phyloP scores from a whole-genome alignment of 192 early-diverging fungal genomes.

The Podila minutissima region DNA sequence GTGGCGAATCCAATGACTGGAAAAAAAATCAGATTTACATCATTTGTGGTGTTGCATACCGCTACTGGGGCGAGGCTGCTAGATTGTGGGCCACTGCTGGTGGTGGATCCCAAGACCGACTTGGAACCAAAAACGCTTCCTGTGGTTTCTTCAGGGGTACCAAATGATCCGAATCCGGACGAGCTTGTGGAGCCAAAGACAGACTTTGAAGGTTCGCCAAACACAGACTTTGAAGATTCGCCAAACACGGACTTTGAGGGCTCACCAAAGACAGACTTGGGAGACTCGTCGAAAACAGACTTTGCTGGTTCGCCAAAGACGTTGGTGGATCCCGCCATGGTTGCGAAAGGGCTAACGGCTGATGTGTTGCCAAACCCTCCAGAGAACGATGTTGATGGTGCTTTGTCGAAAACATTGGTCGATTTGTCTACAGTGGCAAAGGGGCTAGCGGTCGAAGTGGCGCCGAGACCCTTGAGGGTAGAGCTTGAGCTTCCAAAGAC shows the following conservation, averaged over 20 bases:
- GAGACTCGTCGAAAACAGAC: not conserved
- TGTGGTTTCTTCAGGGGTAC: slow-evolving; percentile 22
- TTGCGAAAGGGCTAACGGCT: slow-evolving; percentile 30
- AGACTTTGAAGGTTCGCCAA: slow-evolving; percentile 12
- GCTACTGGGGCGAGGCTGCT: too few relatives aligned
- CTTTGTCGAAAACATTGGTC: slow-evolving; percentile 16
- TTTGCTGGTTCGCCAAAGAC: slow-evolving; percentile 15
- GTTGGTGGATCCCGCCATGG: slow-evolving; percentile 19
- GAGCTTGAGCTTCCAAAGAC: slow-evolving; percentile 41
- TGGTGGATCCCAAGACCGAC: slow-evolving; percentile 32
- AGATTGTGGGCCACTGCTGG: not conserved
- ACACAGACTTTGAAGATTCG: slow-evolving; percentile 9
- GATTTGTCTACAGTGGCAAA: slow-evolving; percentile 21
- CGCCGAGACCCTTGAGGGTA: slow-evolving; percentile 7
- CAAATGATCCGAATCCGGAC: slow-evolving; percentile 2
- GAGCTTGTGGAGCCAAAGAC: slow-evolving; percentile 20
- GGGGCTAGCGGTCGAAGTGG: slow-evolving; percentile 24
- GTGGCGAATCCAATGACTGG: not conserved
- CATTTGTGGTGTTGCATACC: too few relatives aligned
- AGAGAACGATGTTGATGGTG: slow-evolving; percentile 18
- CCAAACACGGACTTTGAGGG: slow-evolving; percentile 32
- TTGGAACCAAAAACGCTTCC: slow-evolving; percentile 39
- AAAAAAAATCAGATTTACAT: not conserved
- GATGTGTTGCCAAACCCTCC: slow-evolving; percentile 40
- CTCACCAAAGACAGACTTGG: slow-evolving; percentile 3